Conservation (phyloP, 345 rosid genomes). For the Eucalyptus sp. region DNA sequence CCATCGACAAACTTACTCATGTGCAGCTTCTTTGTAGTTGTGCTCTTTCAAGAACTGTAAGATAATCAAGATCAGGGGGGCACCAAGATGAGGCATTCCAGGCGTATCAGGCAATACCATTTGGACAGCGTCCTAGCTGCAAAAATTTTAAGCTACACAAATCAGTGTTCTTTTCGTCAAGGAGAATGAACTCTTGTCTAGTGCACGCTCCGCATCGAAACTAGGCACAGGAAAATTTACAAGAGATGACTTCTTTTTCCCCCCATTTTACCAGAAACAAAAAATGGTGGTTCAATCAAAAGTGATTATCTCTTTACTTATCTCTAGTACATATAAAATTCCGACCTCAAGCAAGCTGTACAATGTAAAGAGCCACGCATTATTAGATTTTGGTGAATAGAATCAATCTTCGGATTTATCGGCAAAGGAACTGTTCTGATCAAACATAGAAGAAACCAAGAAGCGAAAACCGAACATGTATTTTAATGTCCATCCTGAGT, state of each 20-base stretch:
- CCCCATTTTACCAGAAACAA: not conserved
- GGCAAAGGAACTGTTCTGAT: not conserved
- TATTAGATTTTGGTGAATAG: not conserved
- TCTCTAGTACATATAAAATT: not conserved
- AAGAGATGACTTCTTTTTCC: not conserved
- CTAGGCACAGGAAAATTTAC: not conserved
- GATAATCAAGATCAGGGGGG: slow-evolving; percentile 20
- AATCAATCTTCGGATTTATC: not conserved
- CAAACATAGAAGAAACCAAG: not conserved
- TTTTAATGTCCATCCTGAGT: not conserved
- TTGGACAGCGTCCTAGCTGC: not conserved
- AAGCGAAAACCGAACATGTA: not conserved
- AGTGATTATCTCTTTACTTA: not conserved
- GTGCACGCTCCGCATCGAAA: not conserved
- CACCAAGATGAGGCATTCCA: slow-evolving; percentile 11
- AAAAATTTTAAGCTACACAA: not conserved
- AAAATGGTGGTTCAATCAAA: not conserved
- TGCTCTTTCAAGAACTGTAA: slow-evolving; percentile 31
- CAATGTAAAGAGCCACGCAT: not conserved
- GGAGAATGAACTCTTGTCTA: not conserved
- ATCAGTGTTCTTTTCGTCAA: not conserved
- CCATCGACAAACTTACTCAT: not conserved
- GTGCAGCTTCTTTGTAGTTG: slow-evolving; percentile 22
- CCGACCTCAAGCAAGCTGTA: not conserved
- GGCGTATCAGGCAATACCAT: not conserved